Conservation (phyloP, 352 stramenopile genomes). For the Phytophthora meadii region DNA sequence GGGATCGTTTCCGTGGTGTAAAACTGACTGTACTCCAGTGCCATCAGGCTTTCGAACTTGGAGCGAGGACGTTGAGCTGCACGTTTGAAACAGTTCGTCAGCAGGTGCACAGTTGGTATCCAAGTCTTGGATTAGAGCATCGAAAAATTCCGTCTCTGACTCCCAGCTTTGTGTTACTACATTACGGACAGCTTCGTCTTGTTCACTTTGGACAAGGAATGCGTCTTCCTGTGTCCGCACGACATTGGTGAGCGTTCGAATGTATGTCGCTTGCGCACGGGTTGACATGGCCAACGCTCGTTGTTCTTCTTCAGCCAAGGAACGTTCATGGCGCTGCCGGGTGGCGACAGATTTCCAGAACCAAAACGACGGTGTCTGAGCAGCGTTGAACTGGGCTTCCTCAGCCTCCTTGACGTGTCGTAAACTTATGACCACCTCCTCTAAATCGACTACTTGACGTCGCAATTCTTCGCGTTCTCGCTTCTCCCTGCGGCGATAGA, state of each 20-base stretch:
- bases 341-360: background rate
- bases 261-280: background rate
- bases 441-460: background rate
- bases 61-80: background rate
- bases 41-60: background rate
- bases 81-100: background rate
- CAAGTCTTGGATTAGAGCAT: background rate
- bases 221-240: background rate
- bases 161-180: no score
- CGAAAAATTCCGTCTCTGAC: background rate
- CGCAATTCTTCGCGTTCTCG: background rate
- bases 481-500: background rate
- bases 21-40: background rate
- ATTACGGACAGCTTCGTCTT: no score
- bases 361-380: background rate
- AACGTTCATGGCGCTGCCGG: background rate
- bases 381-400: background rate
- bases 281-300: background rate
- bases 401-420: background rate
- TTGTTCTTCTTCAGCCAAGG: background rate
- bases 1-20: background rate
- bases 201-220: no score
- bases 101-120: background rate
- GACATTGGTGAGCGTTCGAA: background rate
- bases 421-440: background rate